These are phyloP conservation scores for Botrytis sinoallii DNA, from an alignment of 2,329 filamentous ascomycete genomes.

Conservation along the genomic window DNA sequence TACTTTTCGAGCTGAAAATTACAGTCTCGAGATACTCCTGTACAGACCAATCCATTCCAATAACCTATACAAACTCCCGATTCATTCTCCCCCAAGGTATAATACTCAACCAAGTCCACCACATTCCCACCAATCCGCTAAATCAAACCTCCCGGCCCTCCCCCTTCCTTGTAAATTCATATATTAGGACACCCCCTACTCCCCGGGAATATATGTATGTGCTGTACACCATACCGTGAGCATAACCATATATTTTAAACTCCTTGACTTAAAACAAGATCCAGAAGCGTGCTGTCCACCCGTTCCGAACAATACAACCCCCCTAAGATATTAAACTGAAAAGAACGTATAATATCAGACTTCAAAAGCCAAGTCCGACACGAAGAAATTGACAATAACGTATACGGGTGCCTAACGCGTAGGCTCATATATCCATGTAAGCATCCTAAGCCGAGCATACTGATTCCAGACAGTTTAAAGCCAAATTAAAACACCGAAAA, in stretches of 20 bases:
- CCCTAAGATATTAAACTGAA: not conserved
- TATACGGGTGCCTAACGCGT: not conserved
- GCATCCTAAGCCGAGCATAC: not conserved
- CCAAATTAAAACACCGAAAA: not conserved
- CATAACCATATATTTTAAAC: slow-evolving; percentile 2
- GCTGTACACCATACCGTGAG: not conserved
- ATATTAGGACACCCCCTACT: not conserved
- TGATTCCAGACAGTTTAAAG: not conserved
- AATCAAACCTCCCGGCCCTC: not conserved
- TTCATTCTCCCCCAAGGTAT: not conserved
- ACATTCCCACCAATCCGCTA: not conserved
- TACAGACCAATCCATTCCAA: not conserved
- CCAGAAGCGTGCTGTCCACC: not conserved
- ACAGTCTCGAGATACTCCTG: not conserved
- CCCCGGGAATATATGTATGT: not conserved
- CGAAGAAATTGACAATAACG: not conserved
- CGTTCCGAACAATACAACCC: not conserved
- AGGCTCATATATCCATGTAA: not conserved
- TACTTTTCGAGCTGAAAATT: not conserved
- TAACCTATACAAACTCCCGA: not conserved
- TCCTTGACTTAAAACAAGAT: not conserved
- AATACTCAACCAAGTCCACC: not conserved
- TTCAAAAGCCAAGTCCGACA: not conserved
- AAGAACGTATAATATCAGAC: not conserved
- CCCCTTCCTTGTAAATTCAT: not conserved